Evolutionary conservation across 208 protist genomes (phyloP), one percentile per base, ranked within the genome.

Genomic region (Trichomonas tenax): DNA sequence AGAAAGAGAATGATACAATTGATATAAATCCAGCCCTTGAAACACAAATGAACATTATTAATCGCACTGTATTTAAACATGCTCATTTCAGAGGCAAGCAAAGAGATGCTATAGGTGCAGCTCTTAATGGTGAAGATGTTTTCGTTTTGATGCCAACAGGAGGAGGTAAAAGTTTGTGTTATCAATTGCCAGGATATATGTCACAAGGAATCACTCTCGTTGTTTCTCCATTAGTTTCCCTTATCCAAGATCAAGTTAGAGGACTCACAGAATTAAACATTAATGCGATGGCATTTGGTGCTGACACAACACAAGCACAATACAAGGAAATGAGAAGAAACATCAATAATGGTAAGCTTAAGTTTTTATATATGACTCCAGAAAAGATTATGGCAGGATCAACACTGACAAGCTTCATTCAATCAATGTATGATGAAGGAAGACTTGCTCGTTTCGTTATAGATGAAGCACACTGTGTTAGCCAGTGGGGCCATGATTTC

Each of bases 391-490:
- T 38, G n/a, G 15, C 17, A 38, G 41, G 40, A 38, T 14, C 40
- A 9, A 34, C 14, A 34, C 15, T 93, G 3, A 34, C 34, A 8
- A 58, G 36, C 38, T 93, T 93, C 46, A 11, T 93, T 14, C 11
- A 36, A 38, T 21, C 45, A 44, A 2, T 93, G 0, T 38, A 93
- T 51, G 26, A 48, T 11, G 17, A 93, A 51, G 38, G 38, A 2
- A 6, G 8, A 38, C n/a, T 93, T 23, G 38, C 10, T 17, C 40
- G 96, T 14, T 97, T 98, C 82, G 97, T 97, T 0, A 96, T 98
- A 63, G 98, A 98, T 97, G 98, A 98, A 96, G 97, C 97, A 9
- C 98, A 98, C 93, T 98, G 98, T 96, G 96, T 98, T 63, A 97
- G 96, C 26, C 34, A 97, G 44, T 98, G 97, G 97, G 97, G 97